Evolutionary conservation across 176 grass and related monocot species (phyloP).

Genomic region (Pontederia crassipes): DNA sequence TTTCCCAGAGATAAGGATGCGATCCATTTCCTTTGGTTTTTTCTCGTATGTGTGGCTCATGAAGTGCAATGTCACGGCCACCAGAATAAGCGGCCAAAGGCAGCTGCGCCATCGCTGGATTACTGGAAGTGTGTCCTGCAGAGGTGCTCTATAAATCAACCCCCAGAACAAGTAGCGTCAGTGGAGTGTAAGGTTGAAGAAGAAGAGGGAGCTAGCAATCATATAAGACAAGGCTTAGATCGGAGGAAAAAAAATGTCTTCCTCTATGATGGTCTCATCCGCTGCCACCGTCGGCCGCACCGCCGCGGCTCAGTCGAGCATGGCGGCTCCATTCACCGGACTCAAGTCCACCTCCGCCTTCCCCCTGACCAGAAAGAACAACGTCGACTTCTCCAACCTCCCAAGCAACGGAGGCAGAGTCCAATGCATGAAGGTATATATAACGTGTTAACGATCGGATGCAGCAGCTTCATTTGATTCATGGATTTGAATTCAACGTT

Average conservation of each 20-base stretch:
- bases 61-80: too few species aligned
- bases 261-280: constrained; percentile 1
- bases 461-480: not conserved
- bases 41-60: too few species aligned
- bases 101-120: too few species aligned
- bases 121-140: too few species aligned
- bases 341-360: constrained; percentile 9
- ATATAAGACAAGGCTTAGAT: too few species aligned
- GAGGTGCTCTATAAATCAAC: too few species aligned
- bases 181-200: too few species aligned
- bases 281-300: not conserved
- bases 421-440: constrained; percentile 3
- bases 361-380: constrained; percentile 3
- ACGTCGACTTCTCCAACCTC: constrained; percentile 7
- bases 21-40: too few species aligned
- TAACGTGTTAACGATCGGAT: not conserved
- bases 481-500: not conserved
- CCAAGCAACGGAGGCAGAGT: constrained; percentile 9
- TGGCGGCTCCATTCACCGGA: constrained; percentile 5
- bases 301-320: not conserved
- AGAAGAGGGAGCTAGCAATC: too few species aligned
- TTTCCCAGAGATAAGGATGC: not conserved
- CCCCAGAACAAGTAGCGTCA: too few species aligned
- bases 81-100: too few species aligned
- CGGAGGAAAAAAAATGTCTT: not conserved